Conservation (phyloP, 768 basidiomycete genomes). For the Phanerochaete carnosa region DNA sequence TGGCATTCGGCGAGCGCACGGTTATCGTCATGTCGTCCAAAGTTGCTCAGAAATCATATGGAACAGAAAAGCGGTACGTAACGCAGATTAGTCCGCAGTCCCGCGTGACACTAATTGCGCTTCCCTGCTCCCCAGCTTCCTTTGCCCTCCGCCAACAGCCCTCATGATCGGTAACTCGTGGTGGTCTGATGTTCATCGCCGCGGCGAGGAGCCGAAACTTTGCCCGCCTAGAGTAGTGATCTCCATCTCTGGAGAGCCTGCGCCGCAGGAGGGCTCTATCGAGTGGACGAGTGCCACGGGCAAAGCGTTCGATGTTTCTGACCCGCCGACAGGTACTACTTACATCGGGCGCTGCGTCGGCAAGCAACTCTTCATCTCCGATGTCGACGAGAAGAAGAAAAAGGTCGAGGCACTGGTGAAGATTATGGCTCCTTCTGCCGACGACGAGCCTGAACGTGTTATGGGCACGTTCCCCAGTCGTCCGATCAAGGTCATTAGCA, state of each 20-base stretch:
- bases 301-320: constrained; percentile 77
- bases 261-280: constrained; percentile 79
- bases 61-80: constrained; percentile 84
- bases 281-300: constrained; percentile 88
- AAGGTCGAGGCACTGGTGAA: constrained; percentile 92
- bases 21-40: constrained; percentile 98
- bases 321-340: constrained; percentile 78
- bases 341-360: constrained; percentile 92
- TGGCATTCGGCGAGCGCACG: constrained; percentile 89
- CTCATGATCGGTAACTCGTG: constrained; percentile 92
- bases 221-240: constrained; percentile 81
- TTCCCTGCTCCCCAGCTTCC: constrained; percentile 50
- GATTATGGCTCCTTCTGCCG: constrained; percentile 75
- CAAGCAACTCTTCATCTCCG: constrained; percentile 93
- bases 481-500: constrained; percentile 98
- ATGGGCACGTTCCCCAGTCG: constrained; percentile 89
- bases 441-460: constrained; percentile 77
- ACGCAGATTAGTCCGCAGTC: neutral
- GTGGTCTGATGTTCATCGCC: constrained; percentile 82
- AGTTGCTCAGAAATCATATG: constrained; percentile 97
- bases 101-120: neutral
- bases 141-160: constrained; percentile 91
- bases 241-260: constrained; percentile 88
- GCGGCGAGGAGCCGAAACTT: constrained; percentile 71
- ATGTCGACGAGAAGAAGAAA: constrained; percentile 93